Conservation (phyloP, 345 rosid genomes). For the Trapa bicornis region DNA sequence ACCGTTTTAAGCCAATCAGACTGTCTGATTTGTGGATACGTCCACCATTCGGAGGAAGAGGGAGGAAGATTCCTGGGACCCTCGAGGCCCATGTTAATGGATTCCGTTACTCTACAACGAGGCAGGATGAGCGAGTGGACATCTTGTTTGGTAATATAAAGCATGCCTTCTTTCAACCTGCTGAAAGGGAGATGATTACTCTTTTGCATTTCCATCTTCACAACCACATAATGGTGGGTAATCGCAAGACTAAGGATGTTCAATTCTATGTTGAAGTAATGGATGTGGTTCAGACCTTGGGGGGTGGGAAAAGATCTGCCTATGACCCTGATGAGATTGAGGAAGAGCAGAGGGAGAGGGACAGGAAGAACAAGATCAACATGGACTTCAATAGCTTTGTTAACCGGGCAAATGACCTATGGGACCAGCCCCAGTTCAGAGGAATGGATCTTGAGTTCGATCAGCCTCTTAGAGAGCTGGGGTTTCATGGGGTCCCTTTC, state of each 20-base stretch:
- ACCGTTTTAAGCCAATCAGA: conserved; percentile 77
- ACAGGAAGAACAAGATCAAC: conserved; percentile 73
- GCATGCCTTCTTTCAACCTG: conserved; percentile 91
- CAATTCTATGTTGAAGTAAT: conserved; percentile 90
- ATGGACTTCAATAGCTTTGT: conserved; percentile 79
- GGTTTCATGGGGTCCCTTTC: conserved; percentile 87
- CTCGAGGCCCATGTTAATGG: conserved; percentile 85
- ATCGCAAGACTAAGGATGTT: conserved; percentile 84
- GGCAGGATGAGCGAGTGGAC: conserved; percentile 77
- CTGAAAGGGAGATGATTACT: conserved; percentile 89
- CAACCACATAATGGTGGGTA: conserved; percentile 96
- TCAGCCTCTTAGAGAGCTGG: conserved; percentile 86
- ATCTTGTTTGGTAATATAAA: conserved; percentile 73
- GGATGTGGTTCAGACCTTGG: conserved; percentile 80
- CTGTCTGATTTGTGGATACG: conserved; percentile 80
- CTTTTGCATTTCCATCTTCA: conserved; percentile 78
- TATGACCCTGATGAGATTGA: conserved; percentile 95
- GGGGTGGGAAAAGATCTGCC: conserved; percentile 84
- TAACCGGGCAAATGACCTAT: conserved; percentile 67
- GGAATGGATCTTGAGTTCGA: conserved; percentile 88
- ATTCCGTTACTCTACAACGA: conserved; percentile 63
- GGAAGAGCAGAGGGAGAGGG: conserved; percentile 87
- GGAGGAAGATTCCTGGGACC: conserved; percentile 75
- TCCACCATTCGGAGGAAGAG: conserved; percentile 78
- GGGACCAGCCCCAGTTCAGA: conserved; percentile 76